Conservation (phyloP, 768 basidiomycete genomes). For the Hygrophoropsis aurantiaca region DNA sequence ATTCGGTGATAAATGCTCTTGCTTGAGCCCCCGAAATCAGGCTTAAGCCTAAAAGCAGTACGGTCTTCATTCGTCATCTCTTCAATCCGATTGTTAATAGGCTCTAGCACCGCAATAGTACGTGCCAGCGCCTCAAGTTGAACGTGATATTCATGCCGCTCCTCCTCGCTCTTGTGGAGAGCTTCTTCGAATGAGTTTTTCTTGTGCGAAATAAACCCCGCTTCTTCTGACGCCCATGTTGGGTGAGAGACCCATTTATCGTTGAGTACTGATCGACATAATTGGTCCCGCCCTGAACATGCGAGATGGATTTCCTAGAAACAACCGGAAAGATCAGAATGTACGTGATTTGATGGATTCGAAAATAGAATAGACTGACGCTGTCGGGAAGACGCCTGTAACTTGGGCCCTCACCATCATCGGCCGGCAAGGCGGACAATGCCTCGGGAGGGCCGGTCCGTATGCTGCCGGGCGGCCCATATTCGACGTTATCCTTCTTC, state of each 20-base stretch:
- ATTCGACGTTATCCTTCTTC: conserved; percentile 54
- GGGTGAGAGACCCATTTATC: conserved; percentile 99
- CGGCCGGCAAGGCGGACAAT: conserved; percentile 74
- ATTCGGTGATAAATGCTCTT: conserved; percentile 89
- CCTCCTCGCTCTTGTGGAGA: conserved; percentile 95
- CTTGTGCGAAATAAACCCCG: conserved; percentile 92
- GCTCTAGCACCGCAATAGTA: conserved; percentile 90
- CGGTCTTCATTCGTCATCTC: conserved; percentile 90
- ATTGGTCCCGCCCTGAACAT: conserved; percentile 92
- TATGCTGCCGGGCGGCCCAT: conserved; percentile 77
- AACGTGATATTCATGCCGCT: conserved; percentile 96
- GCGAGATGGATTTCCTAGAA: conserved; percentile 80
- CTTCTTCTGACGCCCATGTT: conserved; percentile 96
- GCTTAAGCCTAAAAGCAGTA: conserved; percentile 72
- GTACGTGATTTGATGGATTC: background rate
- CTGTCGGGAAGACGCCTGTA: conserved; percentile 87
- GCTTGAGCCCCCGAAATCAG: conserved; percentile 87
- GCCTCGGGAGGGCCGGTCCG: conserved; percentile 76
- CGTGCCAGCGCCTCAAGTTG: conserved; percentile 88
- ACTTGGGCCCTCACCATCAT: conserved; percentile 88
- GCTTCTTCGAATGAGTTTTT: conserved; percentile 97
- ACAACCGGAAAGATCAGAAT: conserved; percentile 8
- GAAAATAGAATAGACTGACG: conserved; percentile 49
- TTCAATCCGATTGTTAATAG: conserved; percentile 78
- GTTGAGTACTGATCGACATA: conserved; percentile 94